Evolutionary conservation across 805 yeast species (phyloP), one percentile per base, ranked within the genome.

Genomic region (Monosporozyma solicola): DNA sequence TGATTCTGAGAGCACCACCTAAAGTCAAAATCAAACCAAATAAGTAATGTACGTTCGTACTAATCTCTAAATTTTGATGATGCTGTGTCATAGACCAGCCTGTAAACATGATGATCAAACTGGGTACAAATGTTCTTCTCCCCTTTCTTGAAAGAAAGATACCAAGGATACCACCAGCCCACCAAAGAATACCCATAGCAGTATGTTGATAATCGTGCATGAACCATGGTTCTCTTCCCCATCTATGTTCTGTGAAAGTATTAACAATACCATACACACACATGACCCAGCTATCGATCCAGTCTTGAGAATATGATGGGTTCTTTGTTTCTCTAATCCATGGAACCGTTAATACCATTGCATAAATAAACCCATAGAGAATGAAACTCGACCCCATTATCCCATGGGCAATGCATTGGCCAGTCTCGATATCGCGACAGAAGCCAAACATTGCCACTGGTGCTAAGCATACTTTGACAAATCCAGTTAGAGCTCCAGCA

Each of bases 61-160:
- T 85, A 29, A 91, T 82, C 54, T 67, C 74, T 60, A 88, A 72
- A 53, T 80, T 77, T 70, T 92, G 98, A 1, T 80, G 76, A 70
- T 92, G 98, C 59, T 88, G 86, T 43, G 91, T 79, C 98, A 92
- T 92, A 46, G 97, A 85, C 79, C 88, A 92, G 1, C 97, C 98
- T 0, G 97, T 92, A 64, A 86, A 84, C 11, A 90, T 80, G 57
- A 92, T 78, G 49, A 94, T 80, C 43, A 90, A 59, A 2, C 95
- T 84, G 2, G 98, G 98, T 39, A 92, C 72, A 60, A 83, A 86
- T 37, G 85, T 78, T 59, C 97, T 77, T 54, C 75, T 73, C 47
- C 85, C 82, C 51, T 80, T 80, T 63, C 87, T 73, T 1, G 95
- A 79, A 53, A 91, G 70, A 69, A 79, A 86, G 55, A 92, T 75